Evolutionary conservation across 805 yeast species (phyloP), one percentile per base, ranked within the genome.

Genomic region (Brettanomyces naardenensis): DNA sequence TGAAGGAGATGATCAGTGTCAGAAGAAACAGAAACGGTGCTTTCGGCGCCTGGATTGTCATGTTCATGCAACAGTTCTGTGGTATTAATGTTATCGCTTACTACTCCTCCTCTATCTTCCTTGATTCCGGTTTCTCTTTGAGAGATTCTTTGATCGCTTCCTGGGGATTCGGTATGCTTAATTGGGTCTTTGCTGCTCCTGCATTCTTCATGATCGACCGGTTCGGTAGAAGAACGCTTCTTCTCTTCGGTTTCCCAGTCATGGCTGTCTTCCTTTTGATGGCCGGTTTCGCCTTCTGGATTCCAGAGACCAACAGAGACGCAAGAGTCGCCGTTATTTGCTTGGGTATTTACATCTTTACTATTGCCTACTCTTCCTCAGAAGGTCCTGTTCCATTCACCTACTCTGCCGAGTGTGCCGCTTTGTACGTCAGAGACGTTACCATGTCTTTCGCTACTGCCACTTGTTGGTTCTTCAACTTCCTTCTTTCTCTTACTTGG

Each of bases 361-460:
- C 86, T 0, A 69, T 75, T 31, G 80, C 81, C 39, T 86, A 86
- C 61, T 82, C 94, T 0, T 75, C 84, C 3, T 90, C 94, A 39
- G 86, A 82, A 57, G 95, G 95, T 31, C 94, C 92, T 11, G 92
- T 86, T 32, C 94, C 95, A 3, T 86, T 86, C 64, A 81, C 92
- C 2, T 83, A 86, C 54, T 79, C 88, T 19, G 94, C 95, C 7
- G 95, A 86, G 59, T 83, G 81, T 50, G 74, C 81, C 64, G 86
- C 90, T 43, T 66, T 84, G 51, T 80, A 81, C 52, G 74, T 83
- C 44, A 75, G 94, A 61, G 88, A 85, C 47, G 62, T 83, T 37
- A 89, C 90, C 38, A 80, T 86, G 78, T 78, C 88, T 3, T 66
- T 78, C 45, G 90, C 89, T 21, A 78, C 89, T 22, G 80, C 84